These are phyloP conservation scores for Apophysomyces elegans DNA, from an alignment of 371 early-diverging fungal species.

Conservation along the genomic window DNA sequence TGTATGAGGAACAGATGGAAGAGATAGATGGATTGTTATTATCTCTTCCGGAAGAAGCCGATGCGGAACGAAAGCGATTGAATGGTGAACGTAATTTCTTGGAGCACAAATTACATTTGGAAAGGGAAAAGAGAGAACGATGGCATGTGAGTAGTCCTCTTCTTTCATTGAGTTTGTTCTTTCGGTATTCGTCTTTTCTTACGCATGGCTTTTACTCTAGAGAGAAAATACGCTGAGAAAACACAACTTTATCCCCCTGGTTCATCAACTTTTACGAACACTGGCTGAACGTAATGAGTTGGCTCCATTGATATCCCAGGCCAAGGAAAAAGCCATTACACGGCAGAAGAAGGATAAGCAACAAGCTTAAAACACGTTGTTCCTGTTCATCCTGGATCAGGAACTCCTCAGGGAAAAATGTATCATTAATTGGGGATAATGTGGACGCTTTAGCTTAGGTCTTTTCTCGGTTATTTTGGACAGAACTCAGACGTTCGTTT, in stretches of 20 bases:
- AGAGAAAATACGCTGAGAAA: conserved; percentile 77
- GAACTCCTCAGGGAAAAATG: neutral
- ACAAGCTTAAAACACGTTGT: neutral
- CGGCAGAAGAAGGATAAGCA: conserved; percentile 18
- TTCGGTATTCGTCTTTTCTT: neutral
- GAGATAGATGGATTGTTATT: conserved; percentile 48
- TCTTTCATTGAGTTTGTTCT: neutral
- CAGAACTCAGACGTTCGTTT: too few relatives aligned
- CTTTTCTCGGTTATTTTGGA: too few relatives aligned
- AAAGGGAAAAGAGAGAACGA: conserved; percentile 50
- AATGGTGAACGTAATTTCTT: conserved; percentile 36
- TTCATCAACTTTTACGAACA: conserved; percentile 67
- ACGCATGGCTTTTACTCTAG: conserved; percentile 21
- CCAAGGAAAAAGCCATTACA: conserved; percentile 50
- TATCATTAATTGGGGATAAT: neutral
- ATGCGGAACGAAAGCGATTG: conserved; percentile 29
- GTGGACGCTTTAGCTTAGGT: neutral
- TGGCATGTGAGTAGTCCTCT: conserved; percentile 49
- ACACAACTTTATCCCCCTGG: conserved; percentile 85
- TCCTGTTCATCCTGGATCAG: neutral
- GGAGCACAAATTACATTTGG: conserved; percentile 50
- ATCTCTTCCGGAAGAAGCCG: conserved; percentile 48
- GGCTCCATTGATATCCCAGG: conserved; percentile 52
- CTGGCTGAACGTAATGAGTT: conserved; percentile 70
- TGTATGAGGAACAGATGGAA: conserved; percentile 56